Conservation (phyloP, 2,329 filamentous ascomycete species). For the Parastagonospora nodorum region DNA sequence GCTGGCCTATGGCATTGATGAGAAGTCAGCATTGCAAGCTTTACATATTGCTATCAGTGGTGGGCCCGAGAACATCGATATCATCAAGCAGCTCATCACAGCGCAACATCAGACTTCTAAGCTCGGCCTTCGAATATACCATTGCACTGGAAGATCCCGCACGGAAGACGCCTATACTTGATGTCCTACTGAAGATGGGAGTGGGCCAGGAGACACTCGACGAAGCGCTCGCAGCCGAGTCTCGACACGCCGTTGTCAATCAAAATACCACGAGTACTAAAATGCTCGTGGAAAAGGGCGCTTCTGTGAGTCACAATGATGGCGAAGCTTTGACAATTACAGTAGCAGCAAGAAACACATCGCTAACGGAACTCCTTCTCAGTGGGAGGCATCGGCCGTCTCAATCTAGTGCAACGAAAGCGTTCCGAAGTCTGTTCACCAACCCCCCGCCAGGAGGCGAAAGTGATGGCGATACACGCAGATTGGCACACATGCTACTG, state of each 20-base stretch:
- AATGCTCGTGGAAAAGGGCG: slow-evolving; percentile 38
- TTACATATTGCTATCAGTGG: slow-evolving; percentile 35
- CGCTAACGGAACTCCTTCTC: slow-evolving; percentile 59
- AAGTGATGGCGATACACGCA: slow-evolving; percentile 4
- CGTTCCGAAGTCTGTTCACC: slow-evolving; percentile 34
- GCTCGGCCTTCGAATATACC: slow-evolving; percentile 33
- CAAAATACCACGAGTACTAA: slow-evolving; percentile 31
- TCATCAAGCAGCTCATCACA: slow-evolving; percentile 34
- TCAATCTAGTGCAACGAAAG: slow-evolving; percentile 29
- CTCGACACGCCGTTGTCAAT: slow-evolving; percentile 19
- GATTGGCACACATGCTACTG: slow-evolving; percentile 33
- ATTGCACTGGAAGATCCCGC: slow-evolving; percentile 23
- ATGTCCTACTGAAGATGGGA: slow-evolving; percentile 29
- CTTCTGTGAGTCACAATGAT: slow-evolving; percentile 55
- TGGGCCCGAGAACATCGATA: slow-evolving; percentile 37
- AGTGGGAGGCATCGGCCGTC: slow-evolving; percentile 38
- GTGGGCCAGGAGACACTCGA: slow-evolving; percentile 37
- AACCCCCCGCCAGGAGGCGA: neutral
- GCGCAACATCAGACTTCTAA: slow-evolving; percentile 27
- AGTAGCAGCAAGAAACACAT: slow-evolving; percentile 57
- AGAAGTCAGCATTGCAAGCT: slow-evolving; percentile 23
- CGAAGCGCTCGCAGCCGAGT: slow-evolving; percentile 33
- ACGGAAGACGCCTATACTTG: slow-evolving; percentile 34
- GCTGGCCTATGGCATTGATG: slow-evolving; percentile 29
- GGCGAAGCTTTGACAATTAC: slow-evolving; percentile 62